phyloP scores from a whole-genome alignment of 495 filamentous ascomycete species.

The Hypomontagnella submonticulosa region DNA sequence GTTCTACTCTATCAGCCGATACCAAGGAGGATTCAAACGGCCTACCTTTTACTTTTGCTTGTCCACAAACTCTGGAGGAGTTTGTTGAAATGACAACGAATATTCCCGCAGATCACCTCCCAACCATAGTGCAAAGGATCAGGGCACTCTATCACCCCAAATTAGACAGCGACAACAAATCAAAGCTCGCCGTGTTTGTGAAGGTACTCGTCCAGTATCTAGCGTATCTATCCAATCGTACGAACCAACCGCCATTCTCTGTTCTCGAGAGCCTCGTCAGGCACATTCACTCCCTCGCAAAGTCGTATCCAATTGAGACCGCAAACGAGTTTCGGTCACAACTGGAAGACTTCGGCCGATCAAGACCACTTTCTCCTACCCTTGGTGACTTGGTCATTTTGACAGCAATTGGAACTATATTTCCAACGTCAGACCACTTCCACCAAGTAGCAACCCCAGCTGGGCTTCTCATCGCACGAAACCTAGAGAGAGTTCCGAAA shows the following conservation, averaged over 20 bases:
- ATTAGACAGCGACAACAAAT: constrained; percentile 83
- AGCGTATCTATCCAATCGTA: constrained; percentile 66
- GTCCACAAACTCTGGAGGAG: constrained; percentile 79
- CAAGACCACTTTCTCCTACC: constrained; percentile 68
- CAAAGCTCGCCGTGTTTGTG: constrained; percentile 79
- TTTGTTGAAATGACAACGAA: constrained; percentile 72
- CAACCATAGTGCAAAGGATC: constrained; percentile 87
- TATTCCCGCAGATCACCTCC: constrained; percentile 70
- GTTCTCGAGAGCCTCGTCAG: constrained; percentile 56
- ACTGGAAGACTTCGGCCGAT: constrained; percentile 71
- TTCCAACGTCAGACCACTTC: constrained; percentile 96
- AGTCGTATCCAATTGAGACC: constrained; percentile 80
- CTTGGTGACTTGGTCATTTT: constrained; percentile 83
- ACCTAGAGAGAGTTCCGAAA: constrained; percentile 79
- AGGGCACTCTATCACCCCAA: constrained; percentile 91
- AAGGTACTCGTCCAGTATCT: constrained; percentile 82
- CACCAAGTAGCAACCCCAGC: constrained; percentile 92
- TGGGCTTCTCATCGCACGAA: constrained; percentile 80
- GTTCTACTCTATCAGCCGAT: constrained; percentile 38
- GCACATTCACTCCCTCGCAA: constrained; percentile 85
- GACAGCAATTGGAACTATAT: constrained; percentile 83
- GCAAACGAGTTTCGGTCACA: constrained; percentile 78
- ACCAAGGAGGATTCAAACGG: constrained; percentile 57
- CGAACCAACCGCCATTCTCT: constrained; percentile 49
- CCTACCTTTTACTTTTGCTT: constrained; percentile 83